A percentile compares a stretch with the other conserved stretches of the same genome.
Evolutionary conservation across 208 protist species (phyloP).

Genomic region (Trypanosoma lewisi): DNA sequence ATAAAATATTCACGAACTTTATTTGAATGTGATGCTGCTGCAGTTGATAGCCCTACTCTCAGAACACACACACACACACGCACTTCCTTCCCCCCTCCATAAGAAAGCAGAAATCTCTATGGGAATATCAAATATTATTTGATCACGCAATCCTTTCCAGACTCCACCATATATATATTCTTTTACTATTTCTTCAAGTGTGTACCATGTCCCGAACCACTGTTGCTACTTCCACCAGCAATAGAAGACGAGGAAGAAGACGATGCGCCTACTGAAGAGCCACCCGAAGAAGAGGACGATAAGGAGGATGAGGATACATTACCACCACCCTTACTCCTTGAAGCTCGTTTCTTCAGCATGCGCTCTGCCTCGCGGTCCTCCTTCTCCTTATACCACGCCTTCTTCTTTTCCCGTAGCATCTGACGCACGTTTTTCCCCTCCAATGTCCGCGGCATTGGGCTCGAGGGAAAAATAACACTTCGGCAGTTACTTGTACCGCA

Average conservation of each 20-base stretch:
- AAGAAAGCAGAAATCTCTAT: too few species aligned
- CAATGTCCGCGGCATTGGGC: conserved; percentile 58
- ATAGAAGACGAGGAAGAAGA: neutral
- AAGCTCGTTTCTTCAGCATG: conserved; percentile 67
- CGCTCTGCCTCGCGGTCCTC: conserved; percentile 66
- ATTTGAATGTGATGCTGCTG: too few species aligned
- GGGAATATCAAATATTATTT: too few species aligned
- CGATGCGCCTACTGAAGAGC: neutral
- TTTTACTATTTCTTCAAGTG: neutral
- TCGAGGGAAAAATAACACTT: conserved; percentile 74
- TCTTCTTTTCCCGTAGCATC: conserved; percentile 73
- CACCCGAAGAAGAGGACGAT: neutral
- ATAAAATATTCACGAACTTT: too few species aligned
- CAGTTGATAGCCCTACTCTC: too few species aligned
- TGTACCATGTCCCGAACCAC: neutral
- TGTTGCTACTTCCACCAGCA: neutral
- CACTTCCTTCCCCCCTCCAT: too few species aligned
- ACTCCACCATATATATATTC: too few species aligned
- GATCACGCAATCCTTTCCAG: too few species aligned
- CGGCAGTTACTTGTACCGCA: conserved; percentile 84
- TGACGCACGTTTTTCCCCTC: conserved; percentile 58
- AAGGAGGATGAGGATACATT: neutral
- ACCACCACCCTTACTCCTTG: conserved; percentile 11
- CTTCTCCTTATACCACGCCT: conserved; percentile 74
- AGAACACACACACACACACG: too few species aligned